phyloP scores from a whole-genome alignment of 2,329 filamentous ascomycete species.

The Calonectria hawksworthii region DNA sequence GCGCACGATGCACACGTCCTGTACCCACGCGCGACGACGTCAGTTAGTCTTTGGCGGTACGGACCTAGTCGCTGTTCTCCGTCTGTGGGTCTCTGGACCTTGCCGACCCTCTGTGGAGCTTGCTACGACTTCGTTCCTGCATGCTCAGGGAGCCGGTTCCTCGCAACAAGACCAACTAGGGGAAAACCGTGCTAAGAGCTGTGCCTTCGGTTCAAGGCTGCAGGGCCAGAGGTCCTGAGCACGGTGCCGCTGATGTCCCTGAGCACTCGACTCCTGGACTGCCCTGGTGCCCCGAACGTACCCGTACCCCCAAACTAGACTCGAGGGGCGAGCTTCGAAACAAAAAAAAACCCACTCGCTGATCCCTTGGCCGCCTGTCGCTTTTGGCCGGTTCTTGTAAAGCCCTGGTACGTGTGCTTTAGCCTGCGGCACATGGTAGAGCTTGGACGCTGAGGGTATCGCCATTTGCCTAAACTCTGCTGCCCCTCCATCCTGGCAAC shows the following conservation, averaged over 20 bases:
- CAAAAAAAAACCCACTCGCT: conserved; percentile 35
- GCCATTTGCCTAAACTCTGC: conserved; percentile 24
- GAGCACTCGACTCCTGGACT: conserved; percentile 23
- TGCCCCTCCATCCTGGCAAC: conserved; percentile 5
- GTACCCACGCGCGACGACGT: conserved; percentile 32
- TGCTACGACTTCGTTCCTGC: conserved; percentile 46
- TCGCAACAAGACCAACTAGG: conserved; percentile 30
- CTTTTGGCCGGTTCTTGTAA: conserved; percentile 28
- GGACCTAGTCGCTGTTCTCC: conserved; percentile 26
- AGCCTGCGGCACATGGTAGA: conserved; percentile 29
- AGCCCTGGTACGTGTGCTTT: conserved; percentile 26
- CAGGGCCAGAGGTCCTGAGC: conserved; percentile 33
- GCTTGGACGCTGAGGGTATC: conserved; percentile 22
- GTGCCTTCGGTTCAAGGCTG: conserved; percentile 29
- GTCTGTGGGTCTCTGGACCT: conserved; percentile 32
- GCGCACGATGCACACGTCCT: conserved; percentile 24
- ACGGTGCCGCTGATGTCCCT: conserved; percentile 34
- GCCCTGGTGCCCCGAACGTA: conserved; percentile 19
- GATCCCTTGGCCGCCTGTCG: conserved; percentile 33
- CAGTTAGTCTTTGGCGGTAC: conserved; percentile 31
- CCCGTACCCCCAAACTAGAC: conserved; percentile 22
- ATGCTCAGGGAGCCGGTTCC: conserved; percentile 43
- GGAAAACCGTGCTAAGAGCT: conserved; percentile 33
- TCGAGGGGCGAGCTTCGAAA: conserved; percentile 34
- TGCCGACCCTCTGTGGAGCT: conserved; percentile 36